Conservation (phyloP, 768 basidiomycete genomes). For the Hygrophoropsis aurantiaca region DNA sequence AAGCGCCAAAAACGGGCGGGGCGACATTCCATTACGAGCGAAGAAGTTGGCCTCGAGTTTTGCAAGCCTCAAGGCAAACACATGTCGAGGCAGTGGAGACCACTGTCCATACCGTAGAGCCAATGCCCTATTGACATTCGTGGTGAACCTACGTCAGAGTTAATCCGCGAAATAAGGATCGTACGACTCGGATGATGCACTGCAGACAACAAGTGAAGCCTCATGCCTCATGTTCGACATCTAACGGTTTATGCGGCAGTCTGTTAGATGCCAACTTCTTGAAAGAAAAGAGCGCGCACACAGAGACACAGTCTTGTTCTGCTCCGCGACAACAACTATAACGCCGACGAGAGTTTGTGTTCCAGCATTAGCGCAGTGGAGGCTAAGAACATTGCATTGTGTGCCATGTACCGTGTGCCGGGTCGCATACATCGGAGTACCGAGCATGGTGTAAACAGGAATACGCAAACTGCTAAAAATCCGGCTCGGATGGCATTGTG, state of each 20-base stretch:
- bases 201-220: not conserved
- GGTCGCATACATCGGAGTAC: no score
- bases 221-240: not conserved
- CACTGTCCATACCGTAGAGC: constrained; percentile 1
- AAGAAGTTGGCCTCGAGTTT: not conserved
- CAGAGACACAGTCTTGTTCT: constrained; percentile 10
- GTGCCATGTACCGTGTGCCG: no score
- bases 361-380: no score
- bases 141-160: not conserved
- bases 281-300: constrained; percentile 15
- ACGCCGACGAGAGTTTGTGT: no score
- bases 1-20: not conserved
- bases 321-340: no score
- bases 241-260: constrained; percentile 8
- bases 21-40: not conserved
- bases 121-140: not conserved
- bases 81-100: constrained; percentile 19
- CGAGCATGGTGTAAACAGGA: no score
- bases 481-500: no score
- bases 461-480: no score
- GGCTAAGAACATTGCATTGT: no score
- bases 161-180: not conserved
- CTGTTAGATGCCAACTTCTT: constrained; percentile 11
- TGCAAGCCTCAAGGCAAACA: constrained; percentile 24
- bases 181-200: not conserved